Percentiles rank a stretch among this genome's conserved stretches.
Evolutionary conservation across 1,284 basidiomycete species (phyloP).

Genomic region (Fereydounia khargensis): DNA sequence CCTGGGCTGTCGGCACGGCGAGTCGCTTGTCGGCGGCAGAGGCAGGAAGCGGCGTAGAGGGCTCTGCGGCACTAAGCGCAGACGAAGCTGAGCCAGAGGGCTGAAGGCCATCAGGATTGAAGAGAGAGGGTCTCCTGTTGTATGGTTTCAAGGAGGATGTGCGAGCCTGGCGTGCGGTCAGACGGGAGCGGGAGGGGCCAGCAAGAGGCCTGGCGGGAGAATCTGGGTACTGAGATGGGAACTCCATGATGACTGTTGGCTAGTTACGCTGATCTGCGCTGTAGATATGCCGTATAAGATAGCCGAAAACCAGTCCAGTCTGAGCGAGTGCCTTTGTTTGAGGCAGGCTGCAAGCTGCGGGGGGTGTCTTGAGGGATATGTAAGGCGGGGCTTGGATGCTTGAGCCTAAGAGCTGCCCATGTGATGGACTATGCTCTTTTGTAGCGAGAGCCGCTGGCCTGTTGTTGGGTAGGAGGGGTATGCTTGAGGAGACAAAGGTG

Average conservation of each 20-base stretch:
- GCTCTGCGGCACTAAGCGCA: slow-evolving; percentile 7
- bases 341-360: too few relatives aligned
- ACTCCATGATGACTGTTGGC: slow-evolving; percentile 16
- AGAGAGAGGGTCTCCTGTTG: slow-evolving; percentile 9
- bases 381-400: too few relatives aligned
- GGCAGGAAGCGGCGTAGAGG: slow-evolving; percentile 1
- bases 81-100: slow-evolving; percentile 7
- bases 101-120: slow-evolving; percentile 5
- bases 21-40: slow-evolving; percentile 12
- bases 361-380: too few relatives aligned
- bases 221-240: slow-evolving; percentile 33
- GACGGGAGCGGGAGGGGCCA: slow-evolving; percentile 24
- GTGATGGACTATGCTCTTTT: too few relatives aligned
- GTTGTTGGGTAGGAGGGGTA: too few relatives aligned
- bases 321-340: too few relatives aligned
- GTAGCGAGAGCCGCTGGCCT: too few relatives aligned
- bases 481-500: too few relatives aligned
- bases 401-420: too few relatives aligned
- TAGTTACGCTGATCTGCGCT: neutral
- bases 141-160: slow-evolving; percentile 33
- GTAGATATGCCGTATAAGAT: too few relatives aligned
- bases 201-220: slow-evolving; percentile 29
- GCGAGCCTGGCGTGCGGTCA: slow-evolving; percentile 27
- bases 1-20: slow-evolving; percentile 7
- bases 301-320: too few relatives aligned